Evolutionary conservation across 2,329 filamentous ascomycete genomes (phyloP), one percentile per base, ranked within the genome.

Genomic region (Fusarium foetens): DNA sequence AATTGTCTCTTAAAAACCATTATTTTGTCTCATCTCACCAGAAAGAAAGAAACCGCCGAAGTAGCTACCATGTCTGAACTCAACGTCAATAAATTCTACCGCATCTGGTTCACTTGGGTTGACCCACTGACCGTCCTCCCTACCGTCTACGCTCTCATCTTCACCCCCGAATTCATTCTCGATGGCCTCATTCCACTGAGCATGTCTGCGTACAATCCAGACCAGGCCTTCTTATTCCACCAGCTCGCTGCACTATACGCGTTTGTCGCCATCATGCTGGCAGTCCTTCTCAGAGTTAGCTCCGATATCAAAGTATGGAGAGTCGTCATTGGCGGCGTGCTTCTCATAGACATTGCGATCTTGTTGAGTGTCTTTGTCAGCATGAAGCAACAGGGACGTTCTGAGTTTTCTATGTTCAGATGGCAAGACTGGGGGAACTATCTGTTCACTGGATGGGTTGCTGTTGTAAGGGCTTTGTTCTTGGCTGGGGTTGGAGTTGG

Each of bases 71-170:
- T 72, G 70, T n/a, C 64, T 9, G 57, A 62, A 12, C 52, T 23
- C 16, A 39, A 35, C 6, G 36, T 72, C 13, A 51, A 63, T 17
- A 38, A 1, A 0, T 76, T 78, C 42, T 78, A 77, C 59, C 67
- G 68, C 52, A 19, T 73, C 38, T 77, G 74, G 74, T 77, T 76
- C 58, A 75, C 63, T 1, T 76, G 53, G 36, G n/a, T 77, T 3
- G 71, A 77, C 19, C 73, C 73, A 23, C 3, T 72, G 16, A 39
- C 53, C 17, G 23, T 76, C 3, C 11, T 61, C 21, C 72, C 59
- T 21, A 75, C 73, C 11, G 58, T 72, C 51, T 68, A 63, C 38
- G 59, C 54, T 0, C 46, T 74, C 39, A 45, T 78, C 49, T 69
- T 69, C 53, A 59, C 36, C 0, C 74, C 66, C 1, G 61, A 73